phyloP scores from a whole-genome alignment of 2,329 filamentous ascomycete species.

The Aaosphaeria pasadenensis region DNA sequence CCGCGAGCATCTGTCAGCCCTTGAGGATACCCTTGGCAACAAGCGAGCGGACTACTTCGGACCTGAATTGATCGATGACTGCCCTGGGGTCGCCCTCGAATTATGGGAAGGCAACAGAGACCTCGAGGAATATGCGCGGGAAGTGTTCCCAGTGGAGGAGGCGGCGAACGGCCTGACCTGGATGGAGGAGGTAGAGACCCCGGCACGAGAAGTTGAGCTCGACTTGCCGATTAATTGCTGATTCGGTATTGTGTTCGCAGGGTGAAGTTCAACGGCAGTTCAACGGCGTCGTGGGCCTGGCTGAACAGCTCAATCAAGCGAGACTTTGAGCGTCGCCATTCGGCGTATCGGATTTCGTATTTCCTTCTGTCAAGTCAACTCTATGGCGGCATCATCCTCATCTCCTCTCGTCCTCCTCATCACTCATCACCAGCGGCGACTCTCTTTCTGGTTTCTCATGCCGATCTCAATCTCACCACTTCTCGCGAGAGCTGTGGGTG shows the following conservation, averaged over 20 bases:
- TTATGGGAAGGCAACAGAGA: constrained; percentile 91
- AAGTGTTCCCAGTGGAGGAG: constrained; percentile 93
- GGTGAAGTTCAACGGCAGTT: constrained; percentile 24
- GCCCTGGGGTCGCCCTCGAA: constrained; percentile 71
- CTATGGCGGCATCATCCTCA: background rate
- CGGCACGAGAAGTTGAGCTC: constrained; percentile 31
- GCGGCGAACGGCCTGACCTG: constrained; percentile 89
- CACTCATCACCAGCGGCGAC: constrained; percentile 4
- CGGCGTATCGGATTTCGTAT: background rate
- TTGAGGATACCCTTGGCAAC: constrained; percentile 59
- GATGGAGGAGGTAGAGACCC: constrained; percentile 64
- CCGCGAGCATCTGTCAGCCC: constrained; percentile 73
- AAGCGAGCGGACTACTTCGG: constrained; percentile 61
- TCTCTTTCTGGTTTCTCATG: too few species aligned
- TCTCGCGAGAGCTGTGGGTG: too few species aligned
- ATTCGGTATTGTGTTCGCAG: constrained; percentile 24
- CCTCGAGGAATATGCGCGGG: constrained; percentile 89
- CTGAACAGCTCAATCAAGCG: constrained; percentile 32
- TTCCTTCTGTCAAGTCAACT: too few species aligned
- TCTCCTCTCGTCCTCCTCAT: constrained; percentile 11
- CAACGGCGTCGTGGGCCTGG: constrained; percentile 26
- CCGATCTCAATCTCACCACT: too few species aligned
- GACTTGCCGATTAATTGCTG: constrained; percentile 38
- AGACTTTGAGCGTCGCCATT: constrained; percentile 20
- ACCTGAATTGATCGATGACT: constrained; percentile 57